Base-by-base conservation (phyloP, 495 filamentous ascomycete genomes). In the Xylaria acuta region DNA sequence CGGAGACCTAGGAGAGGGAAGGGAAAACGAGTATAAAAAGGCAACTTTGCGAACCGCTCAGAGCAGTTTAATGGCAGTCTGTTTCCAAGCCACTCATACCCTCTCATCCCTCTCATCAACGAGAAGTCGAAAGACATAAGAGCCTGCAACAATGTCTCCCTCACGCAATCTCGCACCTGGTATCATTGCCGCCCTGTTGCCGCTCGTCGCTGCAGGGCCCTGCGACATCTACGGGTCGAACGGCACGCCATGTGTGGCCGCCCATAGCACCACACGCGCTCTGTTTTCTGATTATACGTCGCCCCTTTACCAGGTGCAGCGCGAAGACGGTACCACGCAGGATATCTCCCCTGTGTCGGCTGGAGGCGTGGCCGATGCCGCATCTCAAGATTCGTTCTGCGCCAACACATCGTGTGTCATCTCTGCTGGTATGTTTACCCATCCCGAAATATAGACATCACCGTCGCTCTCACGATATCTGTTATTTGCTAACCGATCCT, bases 161-260 rank as follows among this genome's bases (percentile, higher is more conserved):
- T 59, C 56, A 59, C 25, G 56, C 12, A 59, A 59, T 18, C 56
- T 59, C 30, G 56, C 56, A 38, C 56, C 56, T 1, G 56, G 56
- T 18, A 36, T 59, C 30, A 20, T 59, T 32, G 56, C 56, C 56
- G 30, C 56, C 30, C 56, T 59, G 32, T 20, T 59, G 56, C 56
- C 56, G 56, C 32, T 59, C 18, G 56, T 32, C 16, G 32, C 56
- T 18, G 56, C 56, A 59, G 56, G 56, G 5, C 56, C 56, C 32
- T 59, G 56, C 32, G 56, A 59, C 32, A 59, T 59, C 56, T 59
- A 59, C 56, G 56, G 56, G 9, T 59, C 56, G 16, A 59, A 59
- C 56, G 56, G 56, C 30, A 38, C 56, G 56, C 56, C 56, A 1
- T 59, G 56, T 59, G 56, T 59, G 11, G 56, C 56, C 30, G 56